phyloP scores from a whole-genome alignment of 768 basidiomycete species.

The Boletus coccyginus region DNA sequence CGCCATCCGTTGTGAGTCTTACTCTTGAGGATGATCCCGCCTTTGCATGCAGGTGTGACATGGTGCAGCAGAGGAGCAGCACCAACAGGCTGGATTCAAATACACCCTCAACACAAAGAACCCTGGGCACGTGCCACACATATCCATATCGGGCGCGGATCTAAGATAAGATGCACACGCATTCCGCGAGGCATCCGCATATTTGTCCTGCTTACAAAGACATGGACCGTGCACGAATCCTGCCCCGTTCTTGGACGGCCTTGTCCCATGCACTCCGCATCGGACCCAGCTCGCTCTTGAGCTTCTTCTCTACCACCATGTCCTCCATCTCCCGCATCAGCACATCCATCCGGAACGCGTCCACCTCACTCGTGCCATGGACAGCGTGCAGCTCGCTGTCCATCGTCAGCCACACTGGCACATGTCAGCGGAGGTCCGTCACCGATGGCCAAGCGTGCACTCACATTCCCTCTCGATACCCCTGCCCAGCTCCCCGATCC shows the following conservation, averaged over 20 bases:
- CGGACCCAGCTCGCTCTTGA: conserved; percentile 57
- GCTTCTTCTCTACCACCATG: conserved; percentile 59
- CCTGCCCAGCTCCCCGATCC: conserved; percentile 40
- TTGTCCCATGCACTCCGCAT: conserved; percentile 52
- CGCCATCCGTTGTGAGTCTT: conserved; percentile 10
- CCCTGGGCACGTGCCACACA: conserved; percentile 3
- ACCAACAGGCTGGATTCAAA: neutral
- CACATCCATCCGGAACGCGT: conserved; percentile 37
- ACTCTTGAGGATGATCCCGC: neutral
- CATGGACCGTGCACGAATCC: conserved; percentile 24
- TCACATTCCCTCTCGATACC: conserved; percentile 57
- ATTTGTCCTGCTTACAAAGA: conserved; percentile 24
- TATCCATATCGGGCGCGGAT: conserved; percentile 20
- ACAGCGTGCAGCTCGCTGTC: conserved; percentile 54
- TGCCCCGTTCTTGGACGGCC: conserved; percentile 28
- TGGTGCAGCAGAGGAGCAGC: neutral
- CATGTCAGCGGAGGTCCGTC: neutral
- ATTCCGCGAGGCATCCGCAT: conserved; percentile 15
- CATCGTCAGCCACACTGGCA: conserved; percentile 48
- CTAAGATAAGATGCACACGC: conserved; percentile 17
- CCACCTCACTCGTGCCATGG: conserved; percentile 28
- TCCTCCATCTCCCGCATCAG: conserved; percentile 61
- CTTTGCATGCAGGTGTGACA: neutral
- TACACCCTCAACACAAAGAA: conserved; percentile 1
- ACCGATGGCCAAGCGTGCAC: neutral